These are phyloP conservation scores for Nannizziopsis arthrosporioides DNA, from an alignment of 2,329 filamentous ascomycete species.

Conservation along the genomic window DNA sequence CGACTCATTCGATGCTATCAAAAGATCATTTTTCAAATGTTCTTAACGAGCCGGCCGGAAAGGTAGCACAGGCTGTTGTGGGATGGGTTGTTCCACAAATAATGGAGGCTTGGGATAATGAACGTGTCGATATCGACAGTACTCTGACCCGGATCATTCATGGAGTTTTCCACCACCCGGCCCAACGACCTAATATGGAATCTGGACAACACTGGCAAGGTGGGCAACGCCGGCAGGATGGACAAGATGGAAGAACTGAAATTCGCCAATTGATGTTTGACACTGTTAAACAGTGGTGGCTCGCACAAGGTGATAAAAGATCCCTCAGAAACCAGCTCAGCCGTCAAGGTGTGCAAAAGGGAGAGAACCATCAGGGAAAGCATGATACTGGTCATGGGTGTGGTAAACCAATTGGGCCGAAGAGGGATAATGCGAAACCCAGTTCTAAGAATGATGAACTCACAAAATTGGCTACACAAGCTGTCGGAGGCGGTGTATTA, in stretches of 20 bases:
- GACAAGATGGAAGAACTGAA: constrained; percentile 58
- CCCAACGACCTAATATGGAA: constrained; percentile 57
- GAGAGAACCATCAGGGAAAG: constrained; percentile 77
- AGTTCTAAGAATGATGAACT: constrained; percentile 25
- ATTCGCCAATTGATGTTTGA: constrained; percentile 66
- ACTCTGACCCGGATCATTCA: constrained; percentile 65
- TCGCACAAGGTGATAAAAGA: constrained; percentile 48
- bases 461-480: constrained; percentile 46
- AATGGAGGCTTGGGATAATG: constrained; percentile 77
- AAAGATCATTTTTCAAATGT: constrained; percentile 92
- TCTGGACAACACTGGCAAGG: too few species aligned
- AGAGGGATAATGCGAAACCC: constrained; percentile 24
- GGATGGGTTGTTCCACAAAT: constrained; percentile 82
- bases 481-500: constrained; percentile 52
- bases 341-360: constrained; percentile 62
- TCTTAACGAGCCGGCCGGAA: constrained; percentile 78
- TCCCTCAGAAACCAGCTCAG: constrained; percentile 64
- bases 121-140: constrained; percentile 55
- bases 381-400: constrained; percentile 78
- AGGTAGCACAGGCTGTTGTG: constrained; percentile 65
- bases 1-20: constrained; percentile 89
- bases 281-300: constrained; percentile 78
- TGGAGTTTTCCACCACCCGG: constrained; percentile 81
- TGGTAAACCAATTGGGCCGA: constrained; percentile 65
- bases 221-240: too few species aligned